These are phyloP conservation scores for Clarireedia sp. DNA, from an alignment of 2,329 filamentous ascomycete genomes.

Conservation along the genomic window DNA sequence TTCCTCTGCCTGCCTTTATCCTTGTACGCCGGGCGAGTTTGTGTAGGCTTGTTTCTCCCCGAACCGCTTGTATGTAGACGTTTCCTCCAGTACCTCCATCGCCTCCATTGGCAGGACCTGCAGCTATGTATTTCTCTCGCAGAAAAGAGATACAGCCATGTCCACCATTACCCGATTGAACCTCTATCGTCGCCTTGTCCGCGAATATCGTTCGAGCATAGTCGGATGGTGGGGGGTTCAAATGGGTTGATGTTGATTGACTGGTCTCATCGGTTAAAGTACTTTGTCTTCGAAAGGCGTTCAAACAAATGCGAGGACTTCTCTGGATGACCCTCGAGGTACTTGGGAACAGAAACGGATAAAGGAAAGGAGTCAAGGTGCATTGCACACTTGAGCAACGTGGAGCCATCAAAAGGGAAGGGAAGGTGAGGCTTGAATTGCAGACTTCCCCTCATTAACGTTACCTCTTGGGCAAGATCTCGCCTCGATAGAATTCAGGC, in stretches of 20 bases:
- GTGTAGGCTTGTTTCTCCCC: constrained; percentile 85
- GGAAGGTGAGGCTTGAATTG: background rate
- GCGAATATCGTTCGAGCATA: constrained; percentile 78
- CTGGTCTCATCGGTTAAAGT: constrained; percentile 6
- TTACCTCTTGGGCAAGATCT: constrained; percentile 3
- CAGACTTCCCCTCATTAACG: constrained; percentile 3
- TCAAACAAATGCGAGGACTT: constrained; percentile 11
- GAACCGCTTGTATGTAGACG: constrained; percentile 87
- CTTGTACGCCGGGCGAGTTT: constrained; percentile 75
- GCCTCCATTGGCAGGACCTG: constrained; percentile 89
- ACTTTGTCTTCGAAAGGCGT: constrained; percentile 17
- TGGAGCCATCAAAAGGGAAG: constrained; percentile 23
- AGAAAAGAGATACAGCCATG: constrained; percentile 92
- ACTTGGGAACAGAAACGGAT: constrained; percentile 24
- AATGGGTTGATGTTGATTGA: constrained; percentile 35
- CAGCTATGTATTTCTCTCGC: constrained; percentile 79
- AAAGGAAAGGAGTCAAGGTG: constrained; percentile 29
- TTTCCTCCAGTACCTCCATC: constrained; percentile 89
- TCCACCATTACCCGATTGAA: constrained; percentile 75
- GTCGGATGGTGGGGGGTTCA: constrained; percentile 78
- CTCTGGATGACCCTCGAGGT: constrained; percentile 1
- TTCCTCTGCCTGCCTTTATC: constrained; percentile 67
- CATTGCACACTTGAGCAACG: constrained; percentile 23
- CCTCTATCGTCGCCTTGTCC: constrained; percentile 71
- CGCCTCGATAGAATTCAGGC: background rate